Evolutionary conservation across 2,329 filamentous ascomycete genomes (phyloP), one percentile per base, ranked within the genome.

Genomic region (Fusarium torreyae): DNA sequence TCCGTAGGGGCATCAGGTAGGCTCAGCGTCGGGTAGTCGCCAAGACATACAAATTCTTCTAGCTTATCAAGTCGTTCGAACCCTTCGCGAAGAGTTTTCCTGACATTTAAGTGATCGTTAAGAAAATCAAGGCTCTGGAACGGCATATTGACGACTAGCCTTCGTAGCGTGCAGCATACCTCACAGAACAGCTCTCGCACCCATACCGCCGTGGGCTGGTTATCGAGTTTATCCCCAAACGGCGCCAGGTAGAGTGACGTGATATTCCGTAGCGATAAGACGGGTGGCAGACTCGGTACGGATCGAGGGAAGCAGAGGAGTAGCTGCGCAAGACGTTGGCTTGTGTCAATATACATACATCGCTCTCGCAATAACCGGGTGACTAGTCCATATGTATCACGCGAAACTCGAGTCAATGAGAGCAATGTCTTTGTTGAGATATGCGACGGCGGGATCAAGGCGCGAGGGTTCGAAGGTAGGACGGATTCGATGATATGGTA

Each of bases 71-170:
- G 78, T 45, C 78, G 72, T 66, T 77, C 72, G 57, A 87, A 85
- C 1, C 82, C 84, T n/a, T 82, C 77, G 13, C 80, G 79, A 9
- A 87, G 78, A 6, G 79, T 80, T 28, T 73, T 77, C 39, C 79
- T 77, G 44, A 83, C 76, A 58, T 73, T 73, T 74, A 81, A 71
- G 58, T 81, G 78, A 57, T 86, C 83, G 31, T 84, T 78, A 24
- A 79, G 76, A 3, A 78, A 79, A 28, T 81, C 78, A 17, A 85
- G 74, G 53, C 76, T 82, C 22, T 80, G 76, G 45, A 86, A 81
- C 8, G 84, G 84, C 67, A 86, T 84, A 59, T 84, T 78, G 42
- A 87, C 79, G 46, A 86, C 77, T 8, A 87, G 78, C 20, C 82
- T 81, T 43, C 74, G 78, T 44, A 87, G 77, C 8, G 80, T 80